Evolutionary conservation across 2,329 filamentous ascomycete species (phyloP), one percentile per base, ranked within the genome.

Genomic region (Colletotrichum sp.): DNA sequence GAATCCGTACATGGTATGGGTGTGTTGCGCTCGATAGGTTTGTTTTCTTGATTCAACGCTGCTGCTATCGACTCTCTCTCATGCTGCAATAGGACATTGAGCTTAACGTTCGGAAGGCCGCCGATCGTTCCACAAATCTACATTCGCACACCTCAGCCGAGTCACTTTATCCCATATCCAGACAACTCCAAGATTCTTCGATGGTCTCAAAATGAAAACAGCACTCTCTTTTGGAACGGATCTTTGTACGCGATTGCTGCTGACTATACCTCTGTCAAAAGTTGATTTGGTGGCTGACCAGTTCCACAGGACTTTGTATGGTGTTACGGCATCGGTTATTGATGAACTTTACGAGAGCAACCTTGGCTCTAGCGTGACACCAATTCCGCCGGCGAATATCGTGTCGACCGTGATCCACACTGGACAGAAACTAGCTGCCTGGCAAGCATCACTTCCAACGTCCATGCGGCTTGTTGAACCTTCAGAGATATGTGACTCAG

Each of bases 41-140:
- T 44, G 80, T 76, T 28, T 4, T 30, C 26, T 8, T 13, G 28
- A 57, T 8, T 57, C 8, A 64, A 36, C 16, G 28, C n/a, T n/a
- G 15, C 32, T 21, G 8, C n/a, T 32, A 13, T 18, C 26, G 18
- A 24, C 32, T 12, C 30, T 39, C 21, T 32, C 28, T 24, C 26
- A 32, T 13, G 15, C 21, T 10, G 8, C 18, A 15, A 26, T 63
- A 87, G 85, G 75, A 86, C 85, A 9, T 78, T 90, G 62, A 89
- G 88, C 77, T 89, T 90, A 86, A 90, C 88, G 1, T 88, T 90
- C 76, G 89, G 88, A 3, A 82, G 89, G 0, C 89, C 89, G 0
- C 81, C 84, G 1, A 81, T 85, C 0, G 89, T 90, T 21, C 86
- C 87, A 1, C 84, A 88, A 5, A 83, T 82, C 44, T 87, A 88